Conservation (phyloP, 148 eudicot species). For the Pouteria glomerata region DNA sequence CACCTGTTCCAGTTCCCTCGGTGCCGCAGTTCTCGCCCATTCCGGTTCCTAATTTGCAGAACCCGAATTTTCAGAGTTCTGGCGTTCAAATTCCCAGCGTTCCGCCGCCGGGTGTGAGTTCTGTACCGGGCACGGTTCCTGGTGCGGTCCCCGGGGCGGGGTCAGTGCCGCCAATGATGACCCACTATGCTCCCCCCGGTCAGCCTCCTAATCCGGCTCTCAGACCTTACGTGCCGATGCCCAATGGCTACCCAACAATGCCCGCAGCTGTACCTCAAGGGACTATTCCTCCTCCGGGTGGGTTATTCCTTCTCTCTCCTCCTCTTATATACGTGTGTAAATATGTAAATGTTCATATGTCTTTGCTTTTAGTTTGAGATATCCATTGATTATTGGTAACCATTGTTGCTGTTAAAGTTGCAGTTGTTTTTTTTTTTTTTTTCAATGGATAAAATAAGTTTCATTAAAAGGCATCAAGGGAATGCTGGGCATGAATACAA, state of each 20-base stretch:
- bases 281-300: conserved; percentile 68
- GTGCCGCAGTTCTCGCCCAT: conserved; percentile 45
- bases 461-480: no score
- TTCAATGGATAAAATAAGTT: no score
- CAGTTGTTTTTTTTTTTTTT: no score
- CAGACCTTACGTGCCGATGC: conserved; percentile 47
- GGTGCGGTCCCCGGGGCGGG: background rate
- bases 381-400: background rate
- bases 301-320: conserved; percentile 28
- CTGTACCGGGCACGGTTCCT: conserved; percentile 16
- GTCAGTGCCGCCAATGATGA: conserved; percentile 17
- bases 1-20: conserved; percentile 32
- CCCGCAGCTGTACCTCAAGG: conserved; percentile 38
- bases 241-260: conserved; percentile 41
- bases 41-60: conserved; percentile 32
- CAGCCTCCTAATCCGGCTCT: conserved; percentile 36
- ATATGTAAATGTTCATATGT: background rate
- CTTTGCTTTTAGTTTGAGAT: conserved; percentile 5
- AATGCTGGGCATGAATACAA: no score
- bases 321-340: background rate
- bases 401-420: background rate
- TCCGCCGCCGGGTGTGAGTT: conserved; percentile 48
- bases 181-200: conserved; percentile 29
- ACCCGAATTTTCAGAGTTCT: conserved; percentile 19
- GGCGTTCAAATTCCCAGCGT: conserved; percentile 25